Percentiles rank a stretch among this genome's conserved stretches.
phyloP scores from a whole-genome alignment of 2,329 filamentous ascomycete species.

The Scedosporium boydii region DNA sequence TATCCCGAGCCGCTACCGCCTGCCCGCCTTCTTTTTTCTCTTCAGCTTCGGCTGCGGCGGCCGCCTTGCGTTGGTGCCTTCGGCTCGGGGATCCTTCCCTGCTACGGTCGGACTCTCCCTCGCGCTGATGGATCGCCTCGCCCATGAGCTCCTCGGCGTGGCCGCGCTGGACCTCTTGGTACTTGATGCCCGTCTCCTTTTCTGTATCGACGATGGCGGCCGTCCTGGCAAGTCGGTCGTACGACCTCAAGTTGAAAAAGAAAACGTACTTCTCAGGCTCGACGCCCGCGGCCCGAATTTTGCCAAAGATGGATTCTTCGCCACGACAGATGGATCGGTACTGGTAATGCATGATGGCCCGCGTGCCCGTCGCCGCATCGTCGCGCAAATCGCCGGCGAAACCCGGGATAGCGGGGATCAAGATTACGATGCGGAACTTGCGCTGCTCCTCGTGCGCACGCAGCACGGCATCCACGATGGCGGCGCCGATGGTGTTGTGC shows the following conservation, averaged over 20 bases:
- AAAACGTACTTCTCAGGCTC: constrained; percentile 77
- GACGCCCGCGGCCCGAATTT: constrained; percentile 61
- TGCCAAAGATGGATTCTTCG: constrained; percentile 80
- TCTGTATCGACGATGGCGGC: constrained; percentile 64
- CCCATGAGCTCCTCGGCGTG: constrained; percentile 85
- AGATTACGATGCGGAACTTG: constrained; percentile 82
- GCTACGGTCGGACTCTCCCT: constrained; percentile 33
- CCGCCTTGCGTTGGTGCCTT: constrained; percentile 14
- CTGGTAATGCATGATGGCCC: constrained; percentile 97
- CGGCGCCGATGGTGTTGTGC: constrained; percentile 75
- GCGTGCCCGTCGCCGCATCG: constrained; percentile 72
- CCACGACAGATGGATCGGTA: constrained; percentile 93
- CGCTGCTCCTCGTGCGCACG: constrained; percentile 70
- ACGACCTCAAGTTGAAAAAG: constrained; percentile 87
- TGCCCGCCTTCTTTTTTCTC: constrained; percentile 37
- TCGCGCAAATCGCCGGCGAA: constrained; percentile 87
- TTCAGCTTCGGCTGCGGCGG: constrained; percentile 20
- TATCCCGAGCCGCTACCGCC: constrained; percentile 36
- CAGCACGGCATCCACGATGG: constrained; percentile 86
- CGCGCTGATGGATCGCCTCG: constrained; percentile 55
- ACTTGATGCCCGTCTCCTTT: constrained; percentile 70
- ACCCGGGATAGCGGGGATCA: constrained; percentile 86
- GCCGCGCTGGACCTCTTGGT: constrained; percentile 78
- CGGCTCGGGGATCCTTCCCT: constrained; percentile 30
- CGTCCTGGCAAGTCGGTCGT: constrained; percentile 84